Evolutionary conservation across 139 green algal genomes (phyloP).

Genomic region (Micromonas pusilla): DNA sequence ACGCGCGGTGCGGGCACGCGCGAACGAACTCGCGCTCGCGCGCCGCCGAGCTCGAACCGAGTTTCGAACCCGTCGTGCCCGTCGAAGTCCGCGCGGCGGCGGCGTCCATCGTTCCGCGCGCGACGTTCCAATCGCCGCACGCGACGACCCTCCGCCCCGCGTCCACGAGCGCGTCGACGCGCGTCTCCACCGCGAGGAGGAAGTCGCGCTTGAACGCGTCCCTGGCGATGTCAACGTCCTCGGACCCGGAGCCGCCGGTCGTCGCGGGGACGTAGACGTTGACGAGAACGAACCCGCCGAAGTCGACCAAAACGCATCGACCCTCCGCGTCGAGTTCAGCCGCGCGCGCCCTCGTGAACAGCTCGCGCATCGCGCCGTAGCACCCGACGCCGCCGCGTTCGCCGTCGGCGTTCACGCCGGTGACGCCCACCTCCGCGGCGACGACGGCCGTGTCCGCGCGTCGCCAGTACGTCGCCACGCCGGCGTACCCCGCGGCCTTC

Average conservation of each 20-base stretch:
- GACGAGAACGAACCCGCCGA: constrained; percentile 41
- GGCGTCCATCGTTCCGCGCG: constrained; percentile 38
- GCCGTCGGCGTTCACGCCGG: not conserved
- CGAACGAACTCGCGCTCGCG: not conserved
- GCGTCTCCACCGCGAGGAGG: constrained; percentile 40
- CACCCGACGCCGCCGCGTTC: not conserved
- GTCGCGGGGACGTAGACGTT: constrained; percentile 40
- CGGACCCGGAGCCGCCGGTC: not conserved
- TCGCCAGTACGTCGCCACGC: constrained; percentile 16
- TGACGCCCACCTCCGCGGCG: not conserved
- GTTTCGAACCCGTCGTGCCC: not conserved
- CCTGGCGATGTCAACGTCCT: not conserved
- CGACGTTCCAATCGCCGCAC: constrained; percentile 72
- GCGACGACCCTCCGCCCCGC: constrained; percentile 48
- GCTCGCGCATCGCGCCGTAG: not conserved
- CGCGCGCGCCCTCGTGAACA: constrained; percentile 1
- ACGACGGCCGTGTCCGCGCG: not conserved
- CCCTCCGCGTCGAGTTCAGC: constrained; percentile 38
- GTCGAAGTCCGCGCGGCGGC: not conserved
- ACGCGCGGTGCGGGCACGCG: too few species aligned
- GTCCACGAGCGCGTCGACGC: constrained; percentile 34
- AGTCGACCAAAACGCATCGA: constrained; percentile 37
- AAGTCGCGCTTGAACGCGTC: not conserved
- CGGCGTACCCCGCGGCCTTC: not conserved
- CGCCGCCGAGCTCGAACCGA: not conserved